phyloP scores from a whole-genome alignment of 257 asterid genomes.

The Salvia miltiorrhiza region DNA sequence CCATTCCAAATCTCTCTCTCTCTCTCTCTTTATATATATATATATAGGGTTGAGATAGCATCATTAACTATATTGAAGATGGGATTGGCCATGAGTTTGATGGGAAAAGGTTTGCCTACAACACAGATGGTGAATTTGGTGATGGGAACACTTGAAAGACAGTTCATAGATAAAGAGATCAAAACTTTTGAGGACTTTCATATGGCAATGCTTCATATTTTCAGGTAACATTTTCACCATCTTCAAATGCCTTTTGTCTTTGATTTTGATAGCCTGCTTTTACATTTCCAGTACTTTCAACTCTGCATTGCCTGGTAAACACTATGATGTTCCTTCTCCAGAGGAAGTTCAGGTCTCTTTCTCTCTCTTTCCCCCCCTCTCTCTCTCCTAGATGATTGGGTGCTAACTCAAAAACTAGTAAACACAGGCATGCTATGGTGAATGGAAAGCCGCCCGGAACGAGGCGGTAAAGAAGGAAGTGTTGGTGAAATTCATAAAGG shows the following conservation, averaged over 20 bases:
- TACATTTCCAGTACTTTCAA: conserved; percentile 58
- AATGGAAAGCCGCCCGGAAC: conserved; percentile 32
- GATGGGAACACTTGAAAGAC: conserved; percentile 64
- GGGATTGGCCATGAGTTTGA: conserved; percentile 70
- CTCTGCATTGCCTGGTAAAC: conserved; percentile 84
- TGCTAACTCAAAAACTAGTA: conserved; percentile 7
- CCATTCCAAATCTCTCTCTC: conserved; percentile 36
- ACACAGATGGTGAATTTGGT: conserved; percentile 53
- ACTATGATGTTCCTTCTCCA: conserved; percentile 56
- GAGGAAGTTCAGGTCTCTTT: conserved; percentile 54
- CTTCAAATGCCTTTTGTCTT: not conserved
- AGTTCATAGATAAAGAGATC: conserved; percentile 53
- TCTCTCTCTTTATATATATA: not conserved
- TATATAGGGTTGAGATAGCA: conserved; percentile 8
- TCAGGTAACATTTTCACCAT: conserved; percentile 31
- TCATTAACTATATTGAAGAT: conserved; percentile 30
- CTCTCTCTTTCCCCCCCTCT: conserved; percentile 25
- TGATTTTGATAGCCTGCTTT: not conserved
- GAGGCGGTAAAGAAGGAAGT: conserved; percentile 42
- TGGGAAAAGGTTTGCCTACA: conserved; percentile 78
- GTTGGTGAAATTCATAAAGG: conserved; percentile 60
- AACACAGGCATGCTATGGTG: conserved; percentile 41
- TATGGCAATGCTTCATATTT: conserved; percentile 65
- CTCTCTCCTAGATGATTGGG: not conserved
- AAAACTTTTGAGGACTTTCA: conserved; percentile 52